These are phyloP conservation scores for Pseudohyphozyma bogoriensis DNA, from an alignment of 768 basidiomycete genomes.

Conservation along the genomic window DNA sequence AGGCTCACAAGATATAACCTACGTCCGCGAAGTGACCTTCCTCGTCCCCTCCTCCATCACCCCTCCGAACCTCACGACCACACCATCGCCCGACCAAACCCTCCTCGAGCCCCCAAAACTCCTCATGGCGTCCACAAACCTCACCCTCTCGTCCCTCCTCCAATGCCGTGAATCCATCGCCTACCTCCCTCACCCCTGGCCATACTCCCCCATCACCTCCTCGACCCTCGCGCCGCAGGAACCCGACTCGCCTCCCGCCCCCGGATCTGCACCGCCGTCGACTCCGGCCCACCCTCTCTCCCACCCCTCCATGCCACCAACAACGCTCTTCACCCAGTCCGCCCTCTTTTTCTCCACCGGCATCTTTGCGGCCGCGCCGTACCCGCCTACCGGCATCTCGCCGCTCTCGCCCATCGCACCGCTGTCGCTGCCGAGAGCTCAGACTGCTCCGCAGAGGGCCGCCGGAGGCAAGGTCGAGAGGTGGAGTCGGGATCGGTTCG, in stretches of 20 bases:
- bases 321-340: slow-evolving; percentile 27
- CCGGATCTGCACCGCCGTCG: not conserved
- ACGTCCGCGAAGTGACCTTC: slow-evolving; percentile 27
- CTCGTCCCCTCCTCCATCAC: slow-evolving; percentile 21
- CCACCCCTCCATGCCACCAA: slow-evolving; percentile 20
- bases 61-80: not conserved
- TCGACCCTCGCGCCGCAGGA: slow-evolving; percentile 8
- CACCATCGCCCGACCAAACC: not conserved
- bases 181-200: slow-evolving; percentile 29
- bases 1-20: slow-evolving; percentile 22
- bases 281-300: slow-evolving; percentile 16
- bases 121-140: slow-evolving; percentile 28
- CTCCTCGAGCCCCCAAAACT: slow-evolving; percentile 28
- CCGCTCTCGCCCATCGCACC: slow-evolving; percentile 4
- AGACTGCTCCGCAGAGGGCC: slow-evolving; percentile 11
- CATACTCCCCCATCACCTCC: not conserved
- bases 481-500: slow-evolving; percentile 17
- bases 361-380: slow-evolving; percentile 11
- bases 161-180: slow-evolving; percentile 27
- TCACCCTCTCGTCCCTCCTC: slow-evolving; percentile 20
- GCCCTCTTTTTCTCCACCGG: slow-evolving; percentile 27
- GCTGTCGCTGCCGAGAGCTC: slow-evolving; percentile 5
- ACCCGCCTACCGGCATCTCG: slow-evolving; percentile 20
- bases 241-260: slow-evolving; percentile 4
- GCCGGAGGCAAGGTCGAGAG: slow-evolving; percentile 18